Base-by-base conservation (phyloP, 495 filamentous ascomycete genomes). In the Penicillium bialowiezense region DNA sequence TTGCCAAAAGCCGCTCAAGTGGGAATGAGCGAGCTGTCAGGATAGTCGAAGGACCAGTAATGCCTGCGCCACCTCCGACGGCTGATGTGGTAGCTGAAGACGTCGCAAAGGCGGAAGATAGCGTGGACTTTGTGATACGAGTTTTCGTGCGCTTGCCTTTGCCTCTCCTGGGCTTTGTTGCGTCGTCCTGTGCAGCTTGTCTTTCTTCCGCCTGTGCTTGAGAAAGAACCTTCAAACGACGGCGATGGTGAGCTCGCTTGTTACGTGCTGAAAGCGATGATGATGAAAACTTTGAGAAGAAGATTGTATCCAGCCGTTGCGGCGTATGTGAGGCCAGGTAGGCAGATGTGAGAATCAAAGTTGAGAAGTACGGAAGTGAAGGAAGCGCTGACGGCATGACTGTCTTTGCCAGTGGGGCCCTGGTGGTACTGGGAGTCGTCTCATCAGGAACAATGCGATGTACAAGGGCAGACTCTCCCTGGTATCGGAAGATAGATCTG, bases 311-410 rank as follows among this genome's bases (percentile, higher is more conserved):
- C 31, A 86, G 79, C 34, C 83, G 73, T 14, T 90, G 76, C 1
- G 88, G 83, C 60, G 89, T 97, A 71, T 91, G 88, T 3, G 91
- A 96, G 50, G 92, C 89, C 4, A 98, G 81, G 68, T 96, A 98
- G 17, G 91, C 84, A 40, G 91, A 87, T 31, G 92, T 79, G 12
- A 98, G 78, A 48, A 97, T 80, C 32, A 90, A 73, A 37, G 89
- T 86, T 17, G 93, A 85, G 59, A 88, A 90, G 54, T 89, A 87
- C 9, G 91, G 89, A 19, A 97, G 58, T 42, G 64, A 63, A 8
- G 69, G 70, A 5, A 73, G 65, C 9, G 64, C 65, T 2, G 72
- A 70, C n/a, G 69, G 59, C 9, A 64, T 60, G 12, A 59, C 58
- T 7, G 52, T 54, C 18, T 76, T 53, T 19, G 60, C 49, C 17